Base-by-base conservation (phyloP, 2,329 filamentous ascomycete species). In the Trichoderma sp. region DNA sequence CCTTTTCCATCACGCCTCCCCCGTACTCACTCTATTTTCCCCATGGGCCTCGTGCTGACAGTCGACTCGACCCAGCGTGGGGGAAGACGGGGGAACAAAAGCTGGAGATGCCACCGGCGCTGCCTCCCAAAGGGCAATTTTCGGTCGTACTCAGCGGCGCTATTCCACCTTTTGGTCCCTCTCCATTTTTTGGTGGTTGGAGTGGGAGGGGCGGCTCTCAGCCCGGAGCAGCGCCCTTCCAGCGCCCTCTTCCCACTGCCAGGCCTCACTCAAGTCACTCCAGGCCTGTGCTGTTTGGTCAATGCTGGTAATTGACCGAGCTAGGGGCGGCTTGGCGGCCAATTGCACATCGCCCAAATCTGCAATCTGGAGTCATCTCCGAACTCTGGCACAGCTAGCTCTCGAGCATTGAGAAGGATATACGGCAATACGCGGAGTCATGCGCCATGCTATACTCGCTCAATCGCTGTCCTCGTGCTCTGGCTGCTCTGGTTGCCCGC, bases 91-190 rank as follows among this genome's bases (percentile, higher is more conserved):
- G 71, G 66, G 39, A 43, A 28, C 32, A 71, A 63, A 63, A 71
- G 62, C 71, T 68, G 69, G 63, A 67, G 63, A 62, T 43, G 50
- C 50, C 58, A 64, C 69, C 71, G 71, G 74, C 73, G 64, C 69
- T 58, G 63, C 65, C 50, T 72, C 73, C 75, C 72, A 75, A 79
- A 78, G 77, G 78, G 77, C 73, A 75, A 78, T 78, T 76, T 78
- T 80, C 79, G 79, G 79, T 78, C 75, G 75, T 80, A 80, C 77
- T 80, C 75, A 71, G 74, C 71, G 58, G 71, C 78, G 76, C 78
- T 77, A 78, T 74, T 71, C 73, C 74, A 74, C 53, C 50, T 58
- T 67, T 58, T 58, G 36, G 17, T 15, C n/a, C 57, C 50, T 58
- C 50, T 23, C 53, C 34, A 68, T 59, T 17, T 26, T 26, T 23